Percentiles rank a stretch among this genome's conserved stretches.
These are phyloP conservation scores for Lojkania enalia DNA, from an alignment of 2,329 filamentous ascomycete genomes.

Conservation along the genomic window DNA sequence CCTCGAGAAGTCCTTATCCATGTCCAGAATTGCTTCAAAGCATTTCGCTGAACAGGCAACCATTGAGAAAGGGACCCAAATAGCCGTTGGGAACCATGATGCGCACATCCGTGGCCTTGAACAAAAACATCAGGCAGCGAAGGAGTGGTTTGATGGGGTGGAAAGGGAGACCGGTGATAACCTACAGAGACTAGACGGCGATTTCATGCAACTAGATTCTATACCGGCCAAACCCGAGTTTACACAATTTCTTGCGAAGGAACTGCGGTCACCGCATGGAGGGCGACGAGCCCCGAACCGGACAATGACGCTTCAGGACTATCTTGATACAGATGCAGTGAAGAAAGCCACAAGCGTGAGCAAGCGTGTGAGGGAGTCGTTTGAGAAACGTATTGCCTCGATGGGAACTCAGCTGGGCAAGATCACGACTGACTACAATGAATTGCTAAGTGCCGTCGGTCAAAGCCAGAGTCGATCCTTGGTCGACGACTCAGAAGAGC, in stretches of 20 bases:
- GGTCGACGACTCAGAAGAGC: slow-evolving; percentile 63
- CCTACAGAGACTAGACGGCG: slow-evolving; percentile 67
- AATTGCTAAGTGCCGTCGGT: slow-evolving; percentile 50
- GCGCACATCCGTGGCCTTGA: slow-evolving; percentile 72
- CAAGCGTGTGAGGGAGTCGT: slow-evolving; percentile 63
- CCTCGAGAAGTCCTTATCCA: slow-evolving; percentile 67
- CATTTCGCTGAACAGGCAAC: slow-evolving; percentile 74
- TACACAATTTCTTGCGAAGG: slow-evolving; percentile 53
- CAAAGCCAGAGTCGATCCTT: slow-evolving; percentile 56
- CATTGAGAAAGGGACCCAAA: slow-evolving; percentile 78
- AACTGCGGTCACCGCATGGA: slow-evolving; percentile 32
- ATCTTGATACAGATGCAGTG: slow-evolving; percentile 74
- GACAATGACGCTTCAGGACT: slow-evolving; percentile 44
- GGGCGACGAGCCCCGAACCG: slow-evolving; percentile 28
- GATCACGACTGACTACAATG: slow-evolving; percentile 48
- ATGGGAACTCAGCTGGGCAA: slow-evolving; percentile 49
- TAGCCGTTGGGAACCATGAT: slow-evolving; percentile 83
- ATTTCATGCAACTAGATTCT: slow-evolving; percentile 65
- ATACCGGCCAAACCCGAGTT: slow-evolving; percentile 69
- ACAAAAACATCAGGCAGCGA: slow-evolving; percentile 70
- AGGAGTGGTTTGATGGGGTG: slow-evolving; percentile 69
- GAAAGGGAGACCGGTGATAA: slow-evolving; percentile 69
- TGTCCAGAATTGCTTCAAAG: slow-evolving; percentile 64
- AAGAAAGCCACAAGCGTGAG: slow-evolving; percentile 72
- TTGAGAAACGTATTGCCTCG: slow-evolving; percentile 58